Conservation (phyloP, 495 filamentous ascomycete genomes). For the Daldinia vernicosa region DNA sequence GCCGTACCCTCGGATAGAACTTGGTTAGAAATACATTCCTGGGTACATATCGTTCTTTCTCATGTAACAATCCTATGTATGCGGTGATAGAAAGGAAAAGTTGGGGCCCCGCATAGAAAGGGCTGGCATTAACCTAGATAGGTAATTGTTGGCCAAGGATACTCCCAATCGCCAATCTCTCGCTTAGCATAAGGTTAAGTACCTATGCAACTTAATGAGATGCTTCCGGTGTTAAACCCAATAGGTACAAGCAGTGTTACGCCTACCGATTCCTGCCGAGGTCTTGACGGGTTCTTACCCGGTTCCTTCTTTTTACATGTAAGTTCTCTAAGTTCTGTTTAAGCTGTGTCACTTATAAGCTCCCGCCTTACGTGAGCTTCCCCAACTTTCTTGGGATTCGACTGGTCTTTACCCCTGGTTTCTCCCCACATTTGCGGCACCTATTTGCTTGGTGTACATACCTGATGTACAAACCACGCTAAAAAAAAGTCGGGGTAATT, state of each 20-base stretch:
- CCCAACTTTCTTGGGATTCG: not conserved
- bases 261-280: slow-evolving; percentile 18
- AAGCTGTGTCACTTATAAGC: not conserved
- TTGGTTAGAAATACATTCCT: not conserved
- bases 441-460: not conserved
- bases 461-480: slow-evolving; percentile 7
- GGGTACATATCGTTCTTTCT: not conserved
- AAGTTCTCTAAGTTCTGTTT: not conserved
- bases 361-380: slow-evolving; percentile 7
- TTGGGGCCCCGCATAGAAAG: slow-evolving; percentile 18
- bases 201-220: not conserved
- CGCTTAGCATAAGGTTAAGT: not conserved
- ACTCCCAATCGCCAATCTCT: not conserved
- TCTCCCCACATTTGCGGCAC: slow-evolving; percentile 18
- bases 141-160: slow-evolving; percentile 1
- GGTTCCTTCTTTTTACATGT: not conserved
- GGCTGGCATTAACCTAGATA: not conserved
- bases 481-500: slow-evolving; percentile 20
- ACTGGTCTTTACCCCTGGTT: not conserved
- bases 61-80: slow-evolving; percentile 29
- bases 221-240: not conserved
- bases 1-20: not conserved
- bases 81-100: slow-evolving; percentile 3
- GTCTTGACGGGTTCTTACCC: not conserved
- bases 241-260: not conserved